Evolutionary conservation across 129 eudicot species (phyloP), one percentile per base, ranked within the genome.

Genomic region (Deinandra increscens): DNA sequence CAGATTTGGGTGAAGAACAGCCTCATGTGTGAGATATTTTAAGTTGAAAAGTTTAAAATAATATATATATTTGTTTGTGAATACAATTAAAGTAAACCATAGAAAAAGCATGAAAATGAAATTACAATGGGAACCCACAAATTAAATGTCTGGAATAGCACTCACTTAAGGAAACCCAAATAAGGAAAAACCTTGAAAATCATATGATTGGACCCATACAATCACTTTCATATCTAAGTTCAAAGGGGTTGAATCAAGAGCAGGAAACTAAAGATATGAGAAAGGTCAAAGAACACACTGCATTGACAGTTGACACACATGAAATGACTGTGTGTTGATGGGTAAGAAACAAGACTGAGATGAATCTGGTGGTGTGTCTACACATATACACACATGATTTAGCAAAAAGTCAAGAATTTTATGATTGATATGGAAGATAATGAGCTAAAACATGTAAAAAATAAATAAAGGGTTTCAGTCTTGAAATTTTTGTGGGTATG

Each of bases 51-150:
- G 41, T 18, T 56, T 33, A 43, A 37, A 66, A 56, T 23, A 49
- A 45, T 34, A 72, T 34, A 18, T 14, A 62, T 23, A 19, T n/a
- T 64, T 70, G 45, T 72, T 78, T 72, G 78, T 45, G 78, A 78
- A 67, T 69, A 38, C 50, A 72, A 66, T 10, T 66, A 69, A 66
- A 66, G 74, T 71, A 65, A 44, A 72, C 69, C 53, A 54, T 64
- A 44, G 69, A 71, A 63, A 63, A 64, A 66, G 73, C 33, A 65
- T 31, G 31, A 7, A 42, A 56, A 8, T 15, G 37, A 59, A 51
- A 33, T 61, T 18, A 72, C 46, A 71, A 66, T 78, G 78, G 61
- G 78, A 78, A 72, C 78, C 74, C 68, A 64, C 80, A 64, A 50
- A 72, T 66, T 66, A 56, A 53, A 66, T 56, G 71, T 58, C 49